Base-by-base conservation (phyloP, 2,329 filamentous ascomycete genomes). In the Botrytis galanthina region DNA sequence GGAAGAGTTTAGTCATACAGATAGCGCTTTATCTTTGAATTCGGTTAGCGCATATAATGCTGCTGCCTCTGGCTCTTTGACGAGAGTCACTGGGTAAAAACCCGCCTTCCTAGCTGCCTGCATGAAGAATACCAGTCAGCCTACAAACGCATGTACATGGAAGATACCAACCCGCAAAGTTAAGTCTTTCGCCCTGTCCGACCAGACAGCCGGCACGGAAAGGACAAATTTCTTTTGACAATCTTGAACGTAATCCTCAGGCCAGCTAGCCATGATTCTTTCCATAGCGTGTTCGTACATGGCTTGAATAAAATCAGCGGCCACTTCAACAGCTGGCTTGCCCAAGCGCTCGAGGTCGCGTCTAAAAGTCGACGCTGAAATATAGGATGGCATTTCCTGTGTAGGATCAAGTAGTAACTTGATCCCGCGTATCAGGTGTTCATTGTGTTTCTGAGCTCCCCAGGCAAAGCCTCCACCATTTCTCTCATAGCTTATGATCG, bases 141-240 rank as follows among this genome's bases (percentile, higher is more conserved):
- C 9, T 69, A 8, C 0, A 18, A 22, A 6, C 10, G 29, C 20
- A 60, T 60, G 35, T 37, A 3, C 18, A 60, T 0, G 4, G 6
- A 8, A 60, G 32, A 26, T 60, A 60, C 32, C 1, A 1, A 4
- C 59, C 22, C 16, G 32, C 32, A 61, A 61, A 1, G 86, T 89
- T 51, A 84, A 84, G 60, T 86, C 82, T 70, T 87, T 88, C 44
- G 87, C 86, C 8, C 82, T 81, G 62, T 88, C 86, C 54, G 85
- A 87, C 88, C 88, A 90, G 12, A 90, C 87, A 8, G 87, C 87
- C 0, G 88, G 88, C 0, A 89, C 87, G 0, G 88, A 88, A 32
- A 89, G 80, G 62, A 89, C 84, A 73, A 88, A 88, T 71, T 89
- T 84, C 75, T 87, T 83, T 0, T 84, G 82, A 0, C 82, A 87